Conservation (phyloP, 2,329 filamentous ascomycete species). For the Tolypocladium guangdongense region DNA sequence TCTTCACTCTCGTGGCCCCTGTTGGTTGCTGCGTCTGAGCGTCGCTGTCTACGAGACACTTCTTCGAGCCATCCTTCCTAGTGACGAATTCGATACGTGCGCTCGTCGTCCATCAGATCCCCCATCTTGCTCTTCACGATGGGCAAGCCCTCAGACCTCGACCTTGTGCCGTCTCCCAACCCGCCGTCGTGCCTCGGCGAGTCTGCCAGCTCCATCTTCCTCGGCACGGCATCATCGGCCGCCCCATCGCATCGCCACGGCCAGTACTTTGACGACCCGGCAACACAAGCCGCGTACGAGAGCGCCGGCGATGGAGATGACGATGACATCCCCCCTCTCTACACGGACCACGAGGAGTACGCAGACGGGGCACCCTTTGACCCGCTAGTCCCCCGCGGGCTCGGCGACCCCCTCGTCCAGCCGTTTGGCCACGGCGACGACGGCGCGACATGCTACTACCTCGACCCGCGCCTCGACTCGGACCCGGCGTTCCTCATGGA, state of each 20-base stretch:
- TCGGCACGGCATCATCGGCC: background rate
- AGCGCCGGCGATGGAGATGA: conserved; percentile 14
- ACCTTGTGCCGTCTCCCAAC: conserved; percentile 4
- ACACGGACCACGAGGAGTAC: conserved; percentile 24
- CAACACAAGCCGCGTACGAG: conserved; percentile 6
- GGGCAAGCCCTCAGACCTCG: conserved; percentile 13
- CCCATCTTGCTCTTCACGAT: conserved; percentile 5
- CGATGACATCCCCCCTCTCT: conserved; percentile 35
- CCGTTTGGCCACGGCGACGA: conserved; percentile 19
- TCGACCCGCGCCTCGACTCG: conserved; percentile 33
- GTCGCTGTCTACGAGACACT: background rate
- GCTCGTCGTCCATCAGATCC: background rate
- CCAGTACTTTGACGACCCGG: conserved; percentile 25
- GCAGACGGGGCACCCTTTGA: conserved; percentile 8
- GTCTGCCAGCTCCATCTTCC: conserved; percentile 3
- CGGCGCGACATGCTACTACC: conserved; percentile 25
- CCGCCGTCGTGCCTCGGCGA: conserved; percentile 12
- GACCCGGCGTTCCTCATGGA: conserved; percentile 31
- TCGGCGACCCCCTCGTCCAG: conserved; percentile 10
- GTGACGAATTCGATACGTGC: background rate
- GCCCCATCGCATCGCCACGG: conserved; percentile 8
- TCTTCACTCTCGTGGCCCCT: background rate
- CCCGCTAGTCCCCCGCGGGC: conserved; percentile 13
- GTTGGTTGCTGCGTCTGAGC: background rate
- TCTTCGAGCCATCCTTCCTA: background rate